Percentiles rank a stretch among this genome's conserved stretches.
Conservation (phyloP, 768 basidiomycete species). For the Lentinula aciculospora region DNA sequence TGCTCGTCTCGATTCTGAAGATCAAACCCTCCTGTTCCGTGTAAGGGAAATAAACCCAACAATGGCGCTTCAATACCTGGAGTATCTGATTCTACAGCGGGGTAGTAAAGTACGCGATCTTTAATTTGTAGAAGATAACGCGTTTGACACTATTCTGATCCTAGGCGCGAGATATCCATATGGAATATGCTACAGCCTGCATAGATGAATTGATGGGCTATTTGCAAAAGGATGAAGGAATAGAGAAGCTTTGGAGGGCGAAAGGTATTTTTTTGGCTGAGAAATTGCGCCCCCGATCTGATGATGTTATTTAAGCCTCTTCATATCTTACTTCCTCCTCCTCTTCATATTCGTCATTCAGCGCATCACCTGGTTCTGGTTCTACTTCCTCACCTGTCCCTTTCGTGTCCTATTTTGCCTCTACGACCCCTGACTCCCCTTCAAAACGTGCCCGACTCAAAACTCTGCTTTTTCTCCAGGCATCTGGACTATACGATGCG, state of each 20-base stretch:
- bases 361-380: constrained; percentile 9
- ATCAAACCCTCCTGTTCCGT: constrained; percentile 49
- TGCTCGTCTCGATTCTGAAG: constrained; percentile 40
- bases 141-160: neutral
- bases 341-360: neutral
- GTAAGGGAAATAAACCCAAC: constrained; percentile 49
- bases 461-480: constrained; percentile 74
- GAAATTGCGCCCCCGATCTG: constrained; percentile 28
- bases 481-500: constrained; percentile 65
- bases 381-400: constrained; percentile 17
- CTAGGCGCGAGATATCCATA: constrained; percentile 62
- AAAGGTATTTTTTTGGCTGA: constrained; percentile 40
- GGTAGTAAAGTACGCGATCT: constrained; percentile 45
- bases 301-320: constrained; percentile 38
- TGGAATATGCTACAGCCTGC: constrained; percentile 52
- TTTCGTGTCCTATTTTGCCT: constrained; percentile 72
- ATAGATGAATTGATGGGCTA: constrained; percentile 48
- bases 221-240: constrained; percentile 40
- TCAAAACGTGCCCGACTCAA: constrained; percentile 72
- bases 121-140: neutral
- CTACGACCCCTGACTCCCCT: constrained; percentile 77
- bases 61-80: constrained; percentile 70
- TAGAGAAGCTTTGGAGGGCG: constrained; percentile 63
- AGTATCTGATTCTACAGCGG: constrained; percentile 72
- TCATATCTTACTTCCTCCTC: neutral